Percentiles rank a stretch among this genome's conserved stretches.
Evolutionary conservation across 768 basidiomycete species (phyloP).

Genomic region (Neoboletus brunneissimus): DNA sequence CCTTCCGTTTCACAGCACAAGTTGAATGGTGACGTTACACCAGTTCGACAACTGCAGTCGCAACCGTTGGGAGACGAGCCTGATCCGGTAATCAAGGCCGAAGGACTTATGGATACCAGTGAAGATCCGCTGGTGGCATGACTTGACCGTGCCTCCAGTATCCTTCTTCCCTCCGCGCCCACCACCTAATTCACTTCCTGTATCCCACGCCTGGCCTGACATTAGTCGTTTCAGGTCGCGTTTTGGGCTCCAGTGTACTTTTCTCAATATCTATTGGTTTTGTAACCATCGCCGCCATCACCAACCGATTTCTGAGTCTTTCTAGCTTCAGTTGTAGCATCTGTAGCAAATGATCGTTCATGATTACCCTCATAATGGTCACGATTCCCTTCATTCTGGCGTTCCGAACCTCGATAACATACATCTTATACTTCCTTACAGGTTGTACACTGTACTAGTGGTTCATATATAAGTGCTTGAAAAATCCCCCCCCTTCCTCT

Average conservation of each 20-base stretch:
- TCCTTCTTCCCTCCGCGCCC: background rate
- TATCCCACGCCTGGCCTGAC: constrained; percentile 7
- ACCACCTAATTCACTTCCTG: constrained; percentile 7
- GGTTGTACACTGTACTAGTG: constrained; percentile 34
- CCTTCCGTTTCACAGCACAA: constrained; percentile 45
- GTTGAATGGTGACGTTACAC: constrained; percentile 46
- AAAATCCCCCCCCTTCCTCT: constrained; percentile 8
- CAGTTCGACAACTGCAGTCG: constrained; percentile 48
- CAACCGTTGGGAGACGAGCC: constrained; percentile 54
- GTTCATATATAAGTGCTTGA: constrained; percentile 20
- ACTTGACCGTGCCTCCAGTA: constrained; percentile 3
- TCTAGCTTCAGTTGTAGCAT: constrained; percentile 30
- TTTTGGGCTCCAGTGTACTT: constrained; percentile 24
- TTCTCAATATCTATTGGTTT: constrained; percentile 33
- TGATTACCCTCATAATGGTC: constrained; percentile 36
- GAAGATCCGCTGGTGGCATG: constrained; percentile 54
- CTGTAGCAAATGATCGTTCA: constrained; percentile 34
- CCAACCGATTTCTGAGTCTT: constrained; percentile 21
- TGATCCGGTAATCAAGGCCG: constrained; percentile 51
- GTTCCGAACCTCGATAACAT: constrained; percentile 32
- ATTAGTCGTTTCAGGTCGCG: constrained; percentile 13
- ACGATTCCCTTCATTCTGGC: constrained; percentile 27
- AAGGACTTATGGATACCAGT: constrained; percentile 64
- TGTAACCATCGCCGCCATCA: constrained; percentile 29
- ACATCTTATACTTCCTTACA: constrained; percentile 38